Evolutionary conservation across 2,329 filamentous ascomycete genomes (phyloP).

Genomic region (Colletotrichum sp.): DNA sequence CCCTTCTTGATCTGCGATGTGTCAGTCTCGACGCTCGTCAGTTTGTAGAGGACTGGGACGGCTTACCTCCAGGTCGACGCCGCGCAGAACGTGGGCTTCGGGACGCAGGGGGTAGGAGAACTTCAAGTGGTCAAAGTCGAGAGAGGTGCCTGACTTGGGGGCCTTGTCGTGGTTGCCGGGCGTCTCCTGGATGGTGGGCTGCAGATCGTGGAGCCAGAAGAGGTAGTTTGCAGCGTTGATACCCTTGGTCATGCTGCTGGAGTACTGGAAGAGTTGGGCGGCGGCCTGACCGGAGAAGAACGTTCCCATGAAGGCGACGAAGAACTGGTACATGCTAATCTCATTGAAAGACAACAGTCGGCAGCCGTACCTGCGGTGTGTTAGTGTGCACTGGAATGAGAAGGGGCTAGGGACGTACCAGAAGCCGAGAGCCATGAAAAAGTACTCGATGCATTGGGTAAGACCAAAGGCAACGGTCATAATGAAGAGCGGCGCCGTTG

Average conservation of each 20-base stretch:
- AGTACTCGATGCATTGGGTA: constrained; percentile 41
- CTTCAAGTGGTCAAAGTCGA: constrained; percentile 59
- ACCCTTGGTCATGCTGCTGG: constrained; percentile 58
- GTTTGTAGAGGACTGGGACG: fast-evolving
- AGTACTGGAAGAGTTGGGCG: constrained; percentile 48
- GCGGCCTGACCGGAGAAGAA: constrained; percentile 50
- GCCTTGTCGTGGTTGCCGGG: constrained; percentile 40
- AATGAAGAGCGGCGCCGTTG: constrained; percentile 32
- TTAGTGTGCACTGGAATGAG: background rate
- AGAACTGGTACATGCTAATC: constrained; percentile 46
- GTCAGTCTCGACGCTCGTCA: background rate
- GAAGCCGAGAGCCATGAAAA: constrained; percentile 45
- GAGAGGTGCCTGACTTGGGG: constrained; percentile 37
- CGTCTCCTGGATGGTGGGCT: constrained; percentile 47
- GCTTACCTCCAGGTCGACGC: constrained; percentile 43
- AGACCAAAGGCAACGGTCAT: constrained; percentile 42
- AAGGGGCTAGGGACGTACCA: constrained; percentile 29
- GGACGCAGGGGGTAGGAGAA: constrained; percentile 66
- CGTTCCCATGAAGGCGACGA: constrained; percentile 57
- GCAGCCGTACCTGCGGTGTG: constrained; percentile 36
- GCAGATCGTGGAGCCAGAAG: constrained; percentile 49
- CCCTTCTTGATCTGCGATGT: constrained; percentile 43
- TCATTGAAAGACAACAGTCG: constrained; percentile 40
- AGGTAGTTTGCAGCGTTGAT: constrained; percentile 55
- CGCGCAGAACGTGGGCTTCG: constrained; percentile 43